Percentiles rank a stretch among this genome's conserved stretches.
Conservation (phyloP, 2,329 filamentous ascomycete genomes). For the Thermoascus crustaceus region DNA sequence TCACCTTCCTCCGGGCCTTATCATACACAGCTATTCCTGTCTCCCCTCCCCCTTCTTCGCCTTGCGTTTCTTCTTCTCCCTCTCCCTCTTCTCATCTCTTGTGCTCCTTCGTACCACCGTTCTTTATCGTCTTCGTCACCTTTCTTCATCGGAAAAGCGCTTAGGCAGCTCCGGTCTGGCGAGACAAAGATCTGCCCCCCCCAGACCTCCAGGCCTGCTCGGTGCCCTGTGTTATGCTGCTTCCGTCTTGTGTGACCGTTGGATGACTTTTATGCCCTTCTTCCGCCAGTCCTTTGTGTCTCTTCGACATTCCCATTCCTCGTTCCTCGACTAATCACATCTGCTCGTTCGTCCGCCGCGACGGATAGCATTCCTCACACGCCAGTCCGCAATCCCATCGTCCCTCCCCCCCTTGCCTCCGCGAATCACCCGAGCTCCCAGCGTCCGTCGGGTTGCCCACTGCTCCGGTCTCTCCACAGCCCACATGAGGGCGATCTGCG, state of each 20-base stretch:
- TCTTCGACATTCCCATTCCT: slow-evolving; percentile 27
- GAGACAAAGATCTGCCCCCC: slow-evolving; percentile 10
- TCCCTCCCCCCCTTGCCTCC: slow-evolving; percentile 24
- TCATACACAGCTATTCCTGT: slow-evolving; percentile 10
- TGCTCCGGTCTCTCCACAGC: slow-evolving; percentile 20
- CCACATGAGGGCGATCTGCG: slow-evolving; percentile 31
- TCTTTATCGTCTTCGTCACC: slow-evolving; percentile 11
- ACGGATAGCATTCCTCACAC: slow-evolving; percentile 26
- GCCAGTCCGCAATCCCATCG: slow-evolving; percentile 14
- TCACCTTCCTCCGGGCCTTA: slow-evolving; percentile 6
- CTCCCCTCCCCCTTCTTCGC: slow-evolving; percentile 9
- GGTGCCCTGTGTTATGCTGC: slow-evolving; percentile 23
- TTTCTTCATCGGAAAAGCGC: no score
- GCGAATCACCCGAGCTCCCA: slow-evolving; percentile 22
- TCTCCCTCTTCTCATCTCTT: slow-evolving; percentile 9
- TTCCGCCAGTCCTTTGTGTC: slow-evolving; percentile 22
- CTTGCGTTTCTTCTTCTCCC: slow-evolving; percentile 12
- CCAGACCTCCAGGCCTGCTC: slow-evolving; percentile 1
- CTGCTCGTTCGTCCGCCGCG: slow-evolving; percentile 18
- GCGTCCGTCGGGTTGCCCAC: slow-evolving; percentile 21
- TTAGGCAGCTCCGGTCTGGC: no score
- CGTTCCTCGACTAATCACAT: slow-evolving; percentile 26
- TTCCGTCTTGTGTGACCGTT: slow-evolving; percentile 30
- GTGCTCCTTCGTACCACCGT: slow-evolving; percentile 7
- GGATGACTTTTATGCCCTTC: slow-evolving; percentile 24